Evolutionary conservation across 306 rosid genomes (phyloP).

Genomic region (Arachis hypogaea): DNA sequence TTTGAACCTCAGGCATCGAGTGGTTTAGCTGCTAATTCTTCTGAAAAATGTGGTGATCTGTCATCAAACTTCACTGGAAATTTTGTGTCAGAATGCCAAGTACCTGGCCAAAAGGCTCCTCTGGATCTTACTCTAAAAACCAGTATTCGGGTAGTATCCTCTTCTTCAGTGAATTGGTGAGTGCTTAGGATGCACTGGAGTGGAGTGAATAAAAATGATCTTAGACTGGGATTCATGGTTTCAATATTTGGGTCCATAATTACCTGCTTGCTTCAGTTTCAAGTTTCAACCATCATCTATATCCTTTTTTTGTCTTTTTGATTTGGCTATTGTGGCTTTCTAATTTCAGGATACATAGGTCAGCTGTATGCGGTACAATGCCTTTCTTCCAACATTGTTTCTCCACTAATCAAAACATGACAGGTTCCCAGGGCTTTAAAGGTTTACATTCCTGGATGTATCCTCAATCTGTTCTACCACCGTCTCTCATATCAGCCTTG

Average conservation of each 20-base stretch:
- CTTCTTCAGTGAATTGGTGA: slow-evolving; percentile 66
- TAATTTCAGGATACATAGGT: slow-evolving; percentile 54
- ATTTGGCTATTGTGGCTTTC: slow-evolving; percentile 15
- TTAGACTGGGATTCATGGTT: slow-evolving; percentile 11
- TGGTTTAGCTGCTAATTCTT: slow-evolving; percentile 54
- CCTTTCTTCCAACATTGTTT: slow-evolving; percentile 46
- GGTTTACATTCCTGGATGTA: slow-evolving; percentile 86
- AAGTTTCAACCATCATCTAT: slow-evolving; percentile 3
- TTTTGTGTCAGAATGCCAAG: slow-evolving; percentile 50
- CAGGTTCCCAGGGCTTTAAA: slow-evolving; percentile 46
- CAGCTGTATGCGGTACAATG: slow-evolving; percentile 46
- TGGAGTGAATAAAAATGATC: slow-evolving; percentile 18
- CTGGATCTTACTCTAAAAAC: slow-evolving; percentile 92
- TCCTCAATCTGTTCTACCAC: slow-evolving; percentile 84
- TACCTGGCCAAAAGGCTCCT: slow-evolving; percentile 77
- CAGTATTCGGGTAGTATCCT: slow-evolving; percentile 66
- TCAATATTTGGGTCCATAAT: slow-evolving; percentile 16
- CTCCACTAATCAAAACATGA: slow-evolving; percentile 47
- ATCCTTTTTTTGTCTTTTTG: slow-evolving; percentile 15
- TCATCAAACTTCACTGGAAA: slow-evolving; percentile 45
- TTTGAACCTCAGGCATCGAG: slow-evolving; percentile 37
- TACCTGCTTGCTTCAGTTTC: slow-evolving; percentile 27
- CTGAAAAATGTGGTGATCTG: slow-evolving; percentile 44
- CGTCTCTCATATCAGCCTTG: slow-evolving; percentile 72
- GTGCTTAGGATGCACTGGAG: slow-evolving; percentile 38